Conservation (phyloP, 2,329 filamentous ascomycete genomes). For the Beauveria sp. region DNA sequence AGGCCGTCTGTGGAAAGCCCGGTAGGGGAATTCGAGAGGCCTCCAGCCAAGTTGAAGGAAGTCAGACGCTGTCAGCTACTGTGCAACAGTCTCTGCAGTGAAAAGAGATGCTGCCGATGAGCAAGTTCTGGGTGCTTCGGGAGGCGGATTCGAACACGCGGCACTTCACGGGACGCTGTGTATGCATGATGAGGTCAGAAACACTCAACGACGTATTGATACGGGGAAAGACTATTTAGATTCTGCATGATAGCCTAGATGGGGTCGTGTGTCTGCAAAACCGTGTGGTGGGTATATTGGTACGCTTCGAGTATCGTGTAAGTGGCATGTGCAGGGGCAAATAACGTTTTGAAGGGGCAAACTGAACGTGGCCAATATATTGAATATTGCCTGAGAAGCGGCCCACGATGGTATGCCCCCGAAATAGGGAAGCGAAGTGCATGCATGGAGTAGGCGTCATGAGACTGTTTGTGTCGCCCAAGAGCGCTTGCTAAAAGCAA, state of each 20-base stretch:
- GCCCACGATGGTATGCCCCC: not conserved
- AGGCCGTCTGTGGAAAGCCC: constrained; percentile 2
- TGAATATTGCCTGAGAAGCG: not conserved
- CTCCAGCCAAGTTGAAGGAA: constrained; percentile 13
- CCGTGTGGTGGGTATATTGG: not conserved
- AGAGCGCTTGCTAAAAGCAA: not conserved
- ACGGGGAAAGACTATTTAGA: too few species aligned
- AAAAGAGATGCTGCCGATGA: constrained; percentile 40
- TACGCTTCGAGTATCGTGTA: not conserved
- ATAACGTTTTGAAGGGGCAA: not conserved
- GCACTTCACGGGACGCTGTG: not conserved
- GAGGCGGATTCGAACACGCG: not conserved
- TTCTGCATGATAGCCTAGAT: not conserved
- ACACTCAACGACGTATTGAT: too few species aligned
- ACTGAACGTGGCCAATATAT: not conserved
- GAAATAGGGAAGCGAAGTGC: not conserved
- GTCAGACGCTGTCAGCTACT: constrained; percentile 39
- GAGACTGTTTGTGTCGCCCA: not conserved
- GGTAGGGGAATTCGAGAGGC: not conserved
- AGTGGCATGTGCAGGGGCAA: not conserved
- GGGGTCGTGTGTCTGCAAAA: not conserved
- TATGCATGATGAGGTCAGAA: not conserved
- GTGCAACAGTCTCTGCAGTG: constrained; percentile 43
- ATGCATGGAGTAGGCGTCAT: not conserved
- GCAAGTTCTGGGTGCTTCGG: not conserved